Percentiles rank a stretch among this genome's conserved stretches.
phyloP scores from a whole-genome alignment of 2,329 filamentous ascomycete genomes.

The Pseudogymnoascus sp. region DNA sequence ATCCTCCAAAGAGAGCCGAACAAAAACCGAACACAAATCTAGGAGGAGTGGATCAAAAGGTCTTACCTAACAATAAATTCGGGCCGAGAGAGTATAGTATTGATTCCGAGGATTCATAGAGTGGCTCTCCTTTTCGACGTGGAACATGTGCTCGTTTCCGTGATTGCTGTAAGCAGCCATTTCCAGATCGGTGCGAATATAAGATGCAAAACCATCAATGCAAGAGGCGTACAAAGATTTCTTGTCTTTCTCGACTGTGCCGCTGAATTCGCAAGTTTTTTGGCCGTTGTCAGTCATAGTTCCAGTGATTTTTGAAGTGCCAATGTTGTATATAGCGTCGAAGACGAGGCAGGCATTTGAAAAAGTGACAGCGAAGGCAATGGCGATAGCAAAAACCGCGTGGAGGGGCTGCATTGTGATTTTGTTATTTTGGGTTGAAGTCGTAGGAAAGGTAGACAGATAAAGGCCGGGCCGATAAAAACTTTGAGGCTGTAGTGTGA shows the following conservation, averaged over 20 bases:
- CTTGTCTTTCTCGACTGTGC: neutral
- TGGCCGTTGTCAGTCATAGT: neutral
- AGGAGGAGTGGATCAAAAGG: neutral
- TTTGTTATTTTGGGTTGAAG: neutral
- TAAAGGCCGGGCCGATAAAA: neutral
- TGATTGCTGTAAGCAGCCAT: neutral
- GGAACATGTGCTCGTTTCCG: neutral
- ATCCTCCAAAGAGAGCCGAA: neutral
- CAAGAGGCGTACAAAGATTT: neutral
- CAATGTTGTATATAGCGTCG: neutral
- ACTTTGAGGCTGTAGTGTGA: neutral
- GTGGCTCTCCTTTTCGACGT: neutral
- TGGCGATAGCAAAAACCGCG: neutral
- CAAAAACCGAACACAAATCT: neutral
- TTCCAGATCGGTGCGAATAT: neutral
- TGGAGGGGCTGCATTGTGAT: neutral
- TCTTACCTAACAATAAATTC: neutral
- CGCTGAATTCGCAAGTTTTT: neutral
- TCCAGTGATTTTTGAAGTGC: neutral
- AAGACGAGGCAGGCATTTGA: neutral
- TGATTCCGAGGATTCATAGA: neutral
- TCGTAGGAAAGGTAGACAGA: neutral
- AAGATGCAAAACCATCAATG: neutral
- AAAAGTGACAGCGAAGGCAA: neutral
- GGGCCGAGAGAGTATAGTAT: constrained; percentile 5